These are phyloP conservation scores for Trypanosoma theileri DNA, from an alignment of 208 protist genomes.

Conservation along the genomic window DNA sequence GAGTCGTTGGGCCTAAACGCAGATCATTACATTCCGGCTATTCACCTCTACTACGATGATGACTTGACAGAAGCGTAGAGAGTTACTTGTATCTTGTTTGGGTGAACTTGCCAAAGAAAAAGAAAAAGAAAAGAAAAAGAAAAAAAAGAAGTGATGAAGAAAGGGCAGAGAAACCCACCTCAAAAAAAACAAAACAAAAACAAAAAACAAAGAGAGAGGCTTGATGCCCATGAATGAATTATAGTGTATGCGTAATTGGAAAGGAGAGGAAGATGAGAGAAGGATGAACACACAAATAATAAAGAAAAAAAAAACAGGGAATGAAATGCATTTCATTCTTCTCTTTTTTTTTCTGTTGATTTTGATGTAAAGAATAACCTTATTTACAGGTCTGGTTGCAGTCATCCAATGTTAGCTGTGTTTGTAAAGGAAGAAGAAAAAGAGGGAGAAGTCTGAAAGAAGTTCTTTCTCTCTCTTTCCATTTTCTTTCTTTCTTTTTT, in stretches of 20 bases:
- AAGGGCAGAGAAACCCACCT: neutral
- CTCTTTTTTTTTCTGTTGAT: neutral
- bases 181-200: neutral
- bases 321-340: neutral
- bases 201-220: neutral
- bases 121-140: slow-evolving; percentile 3
- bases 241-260: neutral
- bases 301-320: neutral
- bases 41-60: slow-evolving; percentile 94
- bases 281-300: neutral
- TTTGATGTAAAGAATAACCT: slow-evolving; percentile 22
- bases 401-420: slow-evolving; percentile 2
- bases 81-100: too few species aligned
- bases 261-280: neutral
- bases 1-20: slow-evolving; percentile 87
- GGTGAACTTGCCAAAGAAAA: too few species aligned
- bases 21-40: slow-evolving; percentile 91
- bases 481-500: too few species aligned
- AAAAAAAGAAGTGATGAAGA: neutral
- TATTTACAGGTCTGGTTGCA: slow-evolving; percentile 5
- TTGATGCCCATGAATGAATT: neutral
- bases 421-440: slow-evolving; percentile 2
- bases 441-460: too few species aligned
- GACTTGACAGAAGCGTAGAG: slow-evolving; percentile 88
- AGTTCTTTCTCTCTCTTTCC: too few species aligned